A percentile compares a stretch with the other conserved stretches of the same genome.
phyloP scores from a whole-genome alignment of 2,329 filamentous ascomycete genomes.

The Scopulariopsis brevicaulis region DNA sequence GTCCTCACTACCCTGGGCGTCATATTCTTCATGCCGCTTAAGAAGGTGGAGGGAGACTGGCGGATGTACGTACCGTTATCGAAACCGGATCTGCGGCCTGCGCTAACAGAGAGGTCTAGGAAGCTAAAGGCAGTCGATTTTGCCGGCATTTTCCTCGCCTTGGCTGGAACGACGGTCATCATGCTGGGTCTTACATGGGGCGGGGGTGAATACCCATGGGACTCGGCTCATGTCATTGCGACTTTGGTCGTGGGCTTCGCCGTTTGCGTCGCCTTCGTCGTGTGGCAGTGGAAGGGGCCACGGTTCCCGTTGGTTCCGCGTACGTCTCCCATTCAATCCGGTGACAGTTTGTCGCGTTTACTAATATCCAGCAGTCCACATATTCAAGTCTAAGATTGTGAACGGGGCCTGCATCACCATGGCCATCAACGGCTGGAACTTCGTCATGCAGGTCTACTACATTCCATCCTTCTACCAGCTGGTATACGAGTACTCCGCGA shows the following conservation, averaged over 20 bases:
- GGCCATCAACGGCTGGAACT: constrained; percentile 49
- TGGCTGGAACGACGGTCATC: constrained; percentile 31
- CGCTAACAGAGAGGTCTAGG: constrained; percentile 8
- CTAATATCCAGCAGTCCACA: constrained; percentile 26
- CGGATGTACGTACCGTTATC: constrained; percentile 18
- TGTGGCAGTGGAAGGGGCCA: constrained; percentile 41
- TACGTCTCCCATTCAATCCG: constrained; percentile 12
- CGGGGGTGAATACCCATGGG: constrained; percentile 45
- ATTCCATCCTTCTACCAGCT: constrained; percentile 34
- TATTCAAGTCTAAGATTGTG: constrained; percentile 40
- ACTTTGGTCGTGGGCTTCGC: constrained; percentile 38
- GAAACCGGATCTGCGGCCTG: neutral
- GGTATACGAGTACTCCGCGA: constrained; percentile 28
- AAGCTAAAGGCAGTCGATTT: constrained; percentile 42
- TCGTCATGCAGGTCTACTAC: constrained; percentile 42
- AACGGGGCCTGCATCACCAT: constrained; percentile 44
- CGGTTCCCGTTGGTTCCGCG: constrained; percentile 33
- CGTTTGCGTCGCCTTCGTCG: constrained; percentile 33
- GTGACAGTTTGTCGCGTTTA: neutral
- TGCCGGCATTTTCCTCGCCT: constrained; percentile 30
- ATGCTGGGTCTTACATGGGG: constrained; percentile 46
- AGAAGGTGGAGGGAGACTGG: constrained; percentile 41
- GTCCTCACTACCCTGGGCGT: constrained; percentile 31
- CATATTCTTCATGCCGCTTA: constrained; percentile 44
- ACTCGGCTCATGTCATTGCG: constrained; percentile 39